phyloP scores from a whole-genome alignment of 257 asterid genomes.

The Buddleja alternifolia region DNA sequence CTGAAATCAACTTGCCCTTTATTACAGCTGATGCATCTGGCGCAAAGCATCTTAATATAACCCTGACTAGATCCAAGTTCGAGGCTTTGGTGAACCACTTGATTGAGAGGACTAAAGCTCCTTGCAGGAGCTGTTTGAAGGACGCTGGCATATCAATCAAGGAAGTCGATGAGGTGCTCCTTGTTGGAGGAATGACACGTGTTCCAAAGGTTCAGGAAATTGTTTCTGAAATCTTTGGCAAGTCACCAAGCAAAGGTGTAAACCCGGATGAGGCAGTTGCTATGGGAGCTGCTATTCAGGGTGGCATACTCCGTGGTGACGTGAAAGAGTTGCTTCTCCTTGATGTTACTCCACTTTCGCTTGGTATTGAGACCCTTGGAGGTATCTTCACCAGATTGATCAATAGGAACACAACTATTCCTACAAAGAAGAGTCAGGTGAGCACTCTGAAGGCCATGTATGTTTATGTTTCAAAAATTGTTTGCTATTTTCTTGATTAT shows the following conservation, averaged over 20 bases:
- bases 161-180: slow-evolving; percentile 78
- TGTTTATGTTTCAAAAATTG: too few species aligned
- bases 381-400: slow-evolving; percentile 76
- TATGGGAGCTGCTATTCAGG: slow-evolving; percentile 84
- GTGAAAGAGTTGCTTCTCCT: slow-evolving; percentile 76
- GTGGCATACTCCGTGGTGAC: slow-evolving; percentile 74
- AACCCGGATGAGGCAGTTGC: slow-evolving; percentile 87
- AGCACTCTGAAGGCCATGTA: background rate
- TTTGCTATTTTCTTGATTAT: background rate
- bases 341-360: slow-evolving; percentile 77
- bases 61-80: slow-evolving; percentile 69
- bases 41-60: slow-evolving; percentile 68
- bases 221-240: slow-evolving; percentile 71
- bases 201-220: slow-evolving; percentile 78
- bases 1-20: slow-evolving; percentile 73
- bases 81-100: slow-evolving; percentile 64
- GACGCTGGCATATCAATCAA: slow-evolving; percentile 66
- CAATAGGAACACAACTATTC: slow-evolving; percentile 75
- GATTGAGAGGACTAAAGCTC: slow-evolving; percentile 71
- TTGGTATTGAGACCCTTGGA: slow-evolving; percentile 77
- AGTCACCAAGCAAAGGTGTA: slow-evolving; percentile 80
- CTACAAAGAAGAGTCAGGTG: slow-evolving; percentile 78
- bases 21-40: slow-evolving; percentile 76
- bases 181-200: slow-evolving; percentile 85
- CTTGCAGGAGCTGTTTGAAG: slow-evolving; percentile 77